Evolutionary conservation across 495 filamentous ascomycete species (phyloP).

Genomic region (Xylaria bambusicola): DNA sequence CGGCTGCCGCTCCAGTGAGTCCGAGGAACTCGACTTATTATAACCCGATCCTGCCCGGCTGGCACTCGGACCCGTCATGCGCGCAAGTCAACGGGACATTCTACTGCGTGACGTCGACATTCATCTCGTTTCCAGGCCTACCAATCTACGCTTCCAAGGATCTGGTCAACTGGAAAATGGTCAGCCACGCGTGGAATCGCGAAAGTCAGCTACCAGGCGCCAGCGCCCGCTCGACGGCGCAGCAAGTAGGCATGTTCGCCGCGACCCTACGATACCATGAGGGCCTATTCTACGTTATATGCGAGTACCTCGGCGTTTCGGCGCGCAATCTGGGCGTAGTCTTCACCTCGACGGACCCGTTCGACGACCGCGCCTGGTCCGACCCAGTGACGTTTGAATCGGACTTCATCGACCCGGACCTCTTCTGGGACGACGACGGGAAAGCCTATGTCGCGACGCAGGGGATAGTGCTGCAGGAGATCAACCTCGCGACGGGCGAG

Average conservation of each 20-base stretch:
- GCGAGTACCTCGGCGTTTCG: conserved; percentile 35
- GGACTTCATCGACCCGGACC: conserved; percentile 41
- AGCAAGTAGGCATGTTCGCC: conserved; percentile 39
- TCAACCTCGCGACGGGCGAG: conserved; percentile 50
- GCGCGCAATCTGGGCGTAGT: conserved; percentile 30
- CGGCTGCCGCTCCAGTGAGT: neutral
- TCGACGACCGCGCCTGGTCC: conserved; percentile 37
- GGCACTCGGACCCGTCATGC: conserved; percentile 40
- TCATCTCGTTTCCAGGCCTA: conserved; percentile 39
- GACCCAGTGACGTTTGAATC: conserved; percentile 40
- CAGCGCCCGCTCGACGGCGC: conserved; percentile 26
- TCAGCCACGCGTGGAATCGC: conserved; percentile 33
- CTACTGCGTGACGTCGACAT: conserved; percentile 40
- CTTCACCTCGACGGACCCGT: conserved; percentile 34
- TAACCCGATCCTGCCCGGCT: conserved; percentile 39
- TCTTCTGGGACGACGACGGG: conserved; percentile 54
- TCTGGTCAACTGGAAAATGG: conserved; percentile 38
- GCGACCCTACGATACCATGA: conserved; percentile 35
- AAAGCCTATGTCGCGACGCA: conserved; percentile 43
- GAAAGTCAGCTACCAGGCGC: conserved; percentile 32
- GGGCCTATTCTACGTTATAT: conserved; percentile 45
- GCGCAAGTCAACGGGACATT: conserved; percentile 34
- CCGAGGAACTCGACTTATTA: conserved; percentile 28
- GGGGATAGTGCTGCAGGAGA: conserved; percentile 38
- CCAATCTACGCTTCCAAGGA: conserved; percentile 40